These are phyloP conservation scores for Eimeria tenella DNA, from an alignment of 169 alveolate species.

Conservation along the genomic window DNA sequence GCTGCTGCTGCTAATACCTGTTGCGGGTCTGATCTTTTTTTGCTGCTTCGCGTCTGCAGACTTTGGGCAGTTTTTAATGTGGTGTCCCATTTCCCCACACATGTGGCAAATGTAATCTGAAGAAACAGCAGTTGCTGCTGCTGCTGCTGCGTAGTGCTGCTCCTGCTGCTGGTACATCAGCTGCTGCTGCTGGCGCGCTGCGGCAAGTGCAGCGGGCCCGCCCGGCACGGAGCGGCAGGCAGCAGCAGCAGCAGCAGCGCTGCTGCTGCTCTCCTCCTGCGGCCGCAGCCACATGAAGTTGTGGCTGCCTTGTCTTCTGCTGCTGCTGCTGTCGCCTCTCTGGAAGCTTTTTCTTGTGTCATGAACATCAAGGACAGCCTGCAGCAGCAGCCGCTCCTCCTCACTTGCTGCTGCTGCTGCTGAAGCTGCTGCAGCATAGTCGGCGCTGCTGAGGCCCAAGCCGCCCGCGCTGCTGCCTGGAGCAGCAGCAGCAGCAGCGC, in stretches of 20 bases:
- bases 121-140: conserved; percentile 55
- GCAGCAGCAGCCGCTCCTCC: conserved; percentile 64
- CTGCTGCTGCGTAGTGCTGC: neutral
- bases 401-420: conserved; percentile 30
- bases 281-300: conserved; percentile 45
- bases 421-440: neutral
- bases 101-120: conserved; percentile 72
- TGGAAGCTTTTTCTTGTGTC: conserved; percentile 28
- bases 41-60: conserved; percentile 73
- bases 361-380: conserved; percentile 39
- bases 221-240: neutral
- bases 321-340: conserved; percentile 39
- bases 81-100: conserved; percentile 77
- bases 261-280: conserved; percentile 27
- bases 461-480: neutral
- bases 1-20: conserved; percentile 45
- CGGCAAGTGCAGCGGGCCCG: neutral
- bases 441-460: neutral
- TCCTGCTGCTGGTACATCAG: conserved; percentile 35
- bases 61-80: conserved; percentile 62
- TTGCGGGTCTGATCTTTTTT: conserved; percentile 72
- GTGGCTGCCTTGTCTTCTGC: conserved; percentile 43
- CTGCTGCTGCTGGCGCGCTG: conserved; percentile 60
- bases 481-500: neutral
- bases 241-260: neutral